Base-by-base conservation (phyloP, 1,284 basidiomycete species). In the Golubevia pallescens region DNA sequence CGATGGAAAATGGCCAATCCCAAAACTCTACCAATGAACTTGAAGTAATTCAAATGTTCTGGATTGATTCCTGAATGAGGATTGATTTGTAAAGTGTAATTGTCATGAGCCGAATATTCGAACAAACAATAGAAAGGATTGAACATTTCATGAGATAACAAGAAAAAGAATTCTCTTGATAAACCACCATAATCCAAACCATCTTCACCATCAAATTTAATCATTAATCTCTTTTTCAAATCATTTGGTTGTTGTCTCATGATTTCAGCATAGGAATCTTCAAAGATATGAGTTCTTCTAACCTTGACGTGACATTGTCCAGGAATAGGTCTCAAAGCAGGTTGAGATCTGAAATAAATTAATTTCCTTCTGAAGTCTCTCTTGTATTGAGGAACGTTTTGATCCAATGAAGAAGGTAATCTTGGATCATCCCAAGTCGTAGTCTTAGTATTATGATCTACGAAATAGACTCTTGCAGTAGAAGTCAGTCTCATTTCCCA, bases 81-180 rank as follows among this genome's bases (percentile, higher is more conserved):
- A 87, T 97, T 97, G 87, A 97, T 96, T 87, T 97, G 95, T 10
- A 98, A 90, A 3, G 97, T 99, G 87, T 98, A 98, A 88, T 98
- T 98, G 89, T 98, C 97, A 86, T 97, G 95, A 13, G 97, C 93
- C 1, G 96, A 98, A 87, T 99, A 99, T 88, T 99, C 95, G 87
- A 99, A 99, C 56, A 99, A 88, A 76, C 97, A 97, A 87, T 99
- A 99, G 88, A 96, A 97, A 61, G 85, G 85, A 75, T 87, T 87
- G 81, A 87, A 87, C 87, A 87, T 87, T 73, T 99, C 97, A 87
- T 99, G 97, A 34, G 95, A 97, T 63, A 99, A 90, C 64, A 99
- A 88, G 93, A 99, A 99, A 91, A 99, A 99, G 92, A 96, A 98
- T 88, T 99, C 96, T 88, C 95, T 94, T 57, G 95, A 96, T 58